Evolutionary conservation across 2,329 filamentous ascomycete species (phyloP).

Genomic region (Hypoxylon sp.): DNA sequence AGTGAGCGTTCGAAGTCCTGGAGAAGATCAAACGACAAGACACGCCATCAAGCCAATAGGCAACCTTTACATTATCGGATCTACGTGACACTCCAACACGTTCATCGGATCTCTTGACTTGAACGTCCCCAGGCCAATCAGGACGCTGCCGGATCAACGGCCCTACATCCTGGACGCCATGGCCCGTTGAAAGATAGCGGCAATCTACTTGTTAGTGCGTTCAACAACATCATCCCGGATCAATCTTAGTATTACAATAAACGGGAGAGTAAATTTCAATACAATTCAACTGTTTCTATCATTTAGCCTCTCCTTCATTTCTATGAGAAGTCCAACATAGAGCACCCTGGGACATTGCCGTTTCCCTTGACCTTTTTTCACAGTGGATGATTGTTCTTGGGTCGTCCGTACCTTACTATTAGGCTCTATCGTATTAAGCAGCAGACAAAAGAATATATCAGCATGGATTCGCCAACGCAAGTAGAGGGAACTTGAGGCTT

Average conservation of each 20-base stretch:
- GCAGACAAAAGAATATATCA: background rate
- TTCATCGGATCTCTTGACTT: conserved; percentile 30
- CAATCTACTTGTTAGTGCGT: background rate
- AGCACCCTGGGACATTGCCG: background rate
- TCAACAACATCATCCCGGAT: background rate
- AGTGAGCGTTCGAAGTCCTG: conserved; percentile 29
- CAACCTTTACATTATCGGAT: conserved; percentile 10
- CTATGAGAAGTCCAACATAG: background rate
- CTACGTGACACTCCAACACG: conserved; percentile 3
- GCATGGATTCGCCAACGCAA: background rate
- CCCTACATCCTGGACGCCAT: background rate
- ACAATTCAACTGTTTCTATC: background rate
- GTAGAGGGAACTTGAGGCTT: background rate
- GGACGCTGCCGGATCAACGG: conserved; percentile 2
- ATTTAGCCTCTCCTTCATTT: background rate
- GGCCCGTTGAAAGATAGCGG: background rate
- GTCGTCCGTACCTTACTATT: background rate
- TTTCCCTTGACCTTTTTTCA: background rate
- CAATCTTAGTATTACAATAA: background rate
- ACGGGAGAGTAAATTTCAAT: background rate
- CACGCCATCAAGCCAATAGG: conserved; percentile 16
- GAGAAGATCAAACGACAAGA: conserved; percentile 37
- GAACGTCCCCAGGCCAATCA: conserved; percentile 2
- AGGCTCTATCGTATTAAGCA: background rate
- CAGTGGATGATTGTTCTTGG: background rate